Base-by-base conservation (phyloP, 1,139 yeast species). In the Yueomyces sp. region DNA sequence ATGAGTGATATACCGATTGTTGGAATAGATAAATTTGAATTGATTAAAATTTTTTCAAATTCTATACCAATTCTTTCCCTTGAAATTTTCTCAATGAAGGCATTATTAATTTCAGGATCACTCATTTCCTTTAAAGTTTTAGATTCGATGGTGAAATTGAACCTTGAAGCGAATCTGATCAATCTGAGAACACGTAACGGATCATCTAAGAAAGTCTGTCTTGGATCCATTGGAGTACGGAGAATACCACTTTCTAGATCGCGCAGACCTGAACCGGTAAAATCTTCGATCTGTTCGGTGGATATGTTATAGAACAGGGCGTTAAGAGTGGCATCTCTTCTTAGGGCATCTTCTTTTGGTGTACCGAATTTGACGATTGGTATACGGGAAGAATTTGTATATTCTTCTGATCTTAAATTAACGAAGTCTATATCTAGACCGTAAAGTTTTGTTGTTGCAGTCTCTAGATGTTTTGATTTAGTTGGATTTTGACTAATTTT, bases 271-370 rank as follows among this genome's bases (percentile, higher is more conserved):
- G 59, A 57, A 0, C 73, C 75, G 0, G 98, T 91, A 49, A 81
- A 77, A 62, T 91, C 99, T 56, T 91, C 99, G 27, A 91, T 78
- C 46, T 70, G 54, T 27, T 67, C 68, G 19, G 77, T 74, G 44
- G 75, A 73, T 41, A 91, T 69, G 60, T 91, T 91, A 64, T 82
- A 91, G 57, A 91, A 91, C 35, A 91, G 66, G 0, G 98, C 95
- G 62, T 91, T 82, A 46, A 91, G 67, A 0, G 98, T 91, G 2
- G 97, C 97, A 65, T 91, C 99, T 55, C 99, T 70, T 55, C 98
- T 73, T 52, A 76, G 68, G 0, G 98, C 96, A 62, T 91, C 99
- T 55, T 91, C 85, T 48, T 76, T 73, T 0, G 97, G 91, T 0
- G 97, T 86, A 0, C 98, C 99, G 55, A 80, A 82, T 51, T 73